Conservation (phyloP, 2,329 filamentous ascomycete species). For the Sarocladium kiliense region DNA sequence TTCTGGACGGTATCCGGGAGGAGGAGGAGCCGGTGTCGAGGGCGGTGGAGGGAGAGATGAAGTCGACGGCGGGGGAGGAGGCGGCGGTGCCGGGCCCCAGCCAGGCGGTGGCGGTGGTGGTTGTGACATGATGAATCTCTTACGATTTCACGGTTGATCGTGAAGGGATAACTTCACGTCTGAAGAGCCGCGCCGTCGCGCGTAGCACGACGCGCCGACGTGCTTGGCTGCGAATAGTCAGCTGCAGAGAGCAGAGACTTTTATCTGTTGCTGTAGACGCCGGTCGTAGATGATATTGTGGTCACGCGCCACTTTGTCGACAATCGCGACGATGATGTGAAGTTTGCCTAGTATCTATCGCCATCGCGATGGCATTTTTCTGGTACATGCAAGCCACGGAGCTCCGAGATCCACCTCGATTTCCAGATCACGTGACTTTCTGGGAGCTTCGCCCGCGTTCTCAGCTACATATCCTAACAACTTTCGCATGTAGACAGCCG, state of each 20-base stretch:
- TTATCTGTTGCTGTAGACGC: too few species aligned
- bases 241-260: constrained; percentile 12
- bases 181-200: constrained; percentile 30
- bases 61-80: constrained; percentile 45
- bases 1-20: constrained; percentile 77
- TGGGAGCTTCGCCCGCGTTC: too few species aligned
- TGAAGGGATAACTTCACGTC: constrained; percentile 19
- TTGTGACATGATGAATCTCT: constrained; percentile 41
- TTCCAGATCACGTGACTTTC: constrained; percentile 19
- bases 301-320: not conserved
- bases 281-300: not conserved
- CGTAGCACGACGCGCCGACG: constrained; percentile 13
- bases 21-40: constrained; percentile 62
- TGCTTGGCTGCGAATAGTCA: constrained; percentile 4
- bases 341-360: constrained; percentile 6
- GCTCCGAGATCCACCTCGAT: not conserved
- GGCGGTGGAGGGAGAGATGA: constrained; percentile 53
- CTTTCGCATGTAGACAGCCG: too few species aligned
- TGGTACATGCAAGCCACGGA: constrained; percentile 19
- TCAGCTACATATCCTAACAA: too few species aligned
- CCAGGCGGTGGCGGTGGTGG: constrained; percentile 52
- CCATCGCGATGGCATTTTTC: constrained; percentile 30
- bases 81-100: constrained; percentile 52
- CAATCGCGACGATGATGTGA: constrained; percentile 5
- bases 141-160: constrained; percentile 20